These are phyloP conservation scores for Colletotrichum orchidophilum DNA, from an alignment of 2,329 filamentous ascomycete species.

Conservation along the genomic window DNA sequence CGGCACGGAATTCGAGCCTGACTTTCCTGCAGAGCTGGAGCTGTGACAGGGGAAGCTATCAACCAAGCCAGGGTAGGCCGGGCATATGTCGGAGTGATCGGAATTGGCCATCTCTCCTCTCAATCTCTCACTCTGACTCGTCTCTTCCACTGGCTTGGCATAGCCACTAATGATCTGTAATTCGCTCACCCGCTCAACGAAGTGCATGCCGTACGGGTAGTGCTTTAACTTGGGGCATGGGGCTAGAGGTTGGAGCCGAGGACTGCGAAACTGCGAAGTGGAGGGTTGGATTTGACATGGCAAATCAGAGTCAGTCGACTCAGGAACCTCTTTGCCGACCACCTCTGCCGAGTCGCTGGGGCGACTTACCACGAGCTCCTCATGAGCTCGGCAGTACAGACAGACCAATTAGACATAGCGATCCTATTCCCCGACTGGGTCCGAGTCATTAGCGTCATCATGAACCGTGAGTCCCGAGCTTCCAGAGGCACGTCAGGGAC, in stretches of 20 bases:
- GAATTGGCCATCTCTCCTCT: neutral
- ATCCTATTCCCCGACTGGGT: slow-evolving; percentile 1
- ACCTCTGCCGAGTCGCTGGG: slow-evolving; percentile 22
- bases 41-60: neutral
- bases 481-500: neutral
- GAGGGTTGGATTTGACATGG: slow-evolving; percentile 20
- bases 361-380: slow-evolving; percentile 11
- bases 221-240: neutral
- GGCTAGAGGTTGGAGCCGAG: neutral
- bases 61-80: neutral
- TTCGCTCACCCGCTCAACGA: neutral
- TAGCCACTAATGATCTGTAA: neutral
- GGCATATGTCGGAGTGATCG: slow-evolving; percentile 10
- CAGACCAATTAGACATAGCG: neutral
- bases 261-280: neutral
- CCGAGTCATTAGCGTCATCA: slow-evolving; percentile 20
- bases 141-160: slow-evolving; percentile 1
- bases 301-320: slow-evolving; percentile 28
- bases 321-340: slow-evolving; percentile 15
- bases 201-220: neutral
- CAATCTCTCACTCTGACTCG: slow-evolving; percentile 9
- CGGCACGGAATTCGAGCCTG: slow-evolving; percentile 6
- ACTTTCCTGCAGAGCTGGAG: neutral
- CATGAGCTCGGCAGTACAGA: neutral
- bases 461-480: neutral